phyloP scores from a whole-genome alignment of 2,329 filamentous ascomycete species.

The Cladosporium austrohemisphaericum region DNA sequence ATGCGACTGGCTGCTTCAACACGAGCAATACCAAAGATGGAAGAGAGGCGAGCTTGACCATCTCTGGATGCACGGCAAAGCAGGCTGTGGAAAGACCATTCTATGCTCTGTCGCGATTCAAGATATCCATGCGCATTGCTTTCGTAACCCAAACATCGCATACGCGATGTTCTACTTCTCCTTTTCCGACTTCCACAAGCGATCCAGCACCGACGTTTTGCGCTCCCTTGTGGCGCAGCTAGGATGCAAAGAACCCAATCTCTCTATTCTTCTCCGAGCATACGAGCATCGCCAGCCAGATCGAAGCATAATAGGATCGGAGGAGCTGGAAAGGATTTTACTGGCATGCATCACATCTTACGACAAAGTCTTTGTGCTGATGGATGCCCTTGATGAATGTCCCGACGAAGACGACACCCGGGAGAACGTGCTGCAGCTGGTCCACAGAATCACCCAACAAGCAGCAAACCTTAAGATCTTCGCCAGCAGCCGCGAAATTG shows the following conservation, averaged over 20 bases:
- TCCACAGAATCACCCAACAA: constrained; percentile 17
- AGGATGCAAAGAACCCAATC: constrained; percentile 17
- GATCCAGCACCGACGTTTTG: constrained; percentile 18
- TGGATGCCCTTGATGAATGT: constrained; percentile 37
- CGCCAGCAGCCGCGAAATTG: constrained; percentile 23
- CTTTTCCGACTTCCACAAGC: constrained; percentile 23
- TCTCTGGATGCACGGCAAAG: constrained; percentile 24
- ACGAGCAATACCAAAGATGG: constrained; percentile 20
- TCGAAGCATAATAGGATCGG: constrained; percentile 16
- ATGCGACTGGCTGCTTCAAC: constrained; percentile 22
- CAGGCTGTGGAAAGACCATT: constrained; percentile 25
- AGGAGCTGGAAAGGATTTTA: constrained; percentile 23
- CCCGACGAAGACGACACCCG: constrained; percentile 19
- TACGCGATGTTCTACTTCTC: constrained; percentile 24
- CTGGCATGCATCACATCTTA: constrained; percentile 15
- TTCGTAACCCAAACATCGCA: neutral
- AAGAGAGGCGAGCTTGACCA: neutral
- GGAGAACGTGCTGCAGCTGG: constrained; percentile 16
- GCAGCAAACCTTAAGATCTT: constrained; percentile 20
- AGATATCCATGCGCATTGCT: constrained; percentile 18
- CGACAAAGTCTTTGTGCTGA: constrained; percentile 28
- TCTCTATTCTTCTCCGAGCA: constrained; percentile 19
- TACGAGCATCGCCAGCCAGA: constrained; percentile 19
- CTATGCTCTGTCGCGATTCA: constrained; percentile 24
- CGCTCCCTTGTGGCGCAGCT: constrained; percentile 23